These are phyloP conservation scores for Claviceps quebecensis DNA, from an alignment of 2,329 filamentous ascomycete species.

Conservation along the genomic window DNA sequence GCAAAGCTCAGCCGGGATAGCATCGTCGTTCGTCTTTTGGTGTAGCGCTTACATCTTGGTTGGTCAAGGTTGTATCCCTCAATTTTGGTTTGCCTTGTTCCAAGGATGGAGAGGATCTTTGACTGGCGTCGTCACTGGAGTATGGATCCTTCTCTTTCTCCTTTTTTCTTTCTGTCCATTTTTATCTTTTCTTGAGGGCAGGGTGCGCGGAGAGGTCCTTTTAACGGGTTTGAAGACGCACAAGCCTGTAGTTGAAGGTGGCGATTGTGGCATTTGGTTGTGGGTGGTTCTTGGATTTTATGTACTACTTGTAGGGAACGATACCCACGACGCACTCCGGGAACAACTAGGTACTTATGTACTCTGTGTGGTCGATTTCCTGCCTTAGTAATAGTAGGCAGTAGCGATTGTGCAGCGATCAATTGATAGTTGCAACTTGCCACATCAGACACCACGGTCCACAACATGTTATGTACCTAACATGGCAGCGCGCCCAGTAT, in stretches of 20 bases:
- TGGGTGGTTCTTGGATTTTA: neutral
- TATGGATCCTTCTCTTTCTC: neutral
- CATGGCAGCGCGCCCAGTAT: too few species aligned
- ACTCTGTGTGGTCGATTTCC: too few species aligned
- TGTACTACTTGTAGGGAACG: conserved; percentile 4
- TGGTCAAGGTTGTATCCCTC: neutral
- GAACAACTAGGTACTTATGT: neutral
- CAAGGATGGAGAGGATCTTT: neutral
- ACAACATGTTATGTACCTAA: too few species aligned
- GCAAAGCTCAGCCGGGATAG: neutral
- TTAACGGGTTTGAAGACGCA: neutral
- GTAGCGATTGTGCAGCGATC: too few species aligned
- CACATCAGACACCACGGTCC: too few species aligned
- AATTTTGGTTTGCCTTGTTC: neutral
- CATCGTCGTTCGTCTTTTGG: neutral
- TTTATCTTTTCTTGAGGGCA: neutral
- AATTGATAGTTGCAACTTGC: too few species aligned
- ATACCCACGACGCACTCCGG: conserved; percentile 6
- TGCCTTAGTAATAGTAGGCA: too few species aligned
- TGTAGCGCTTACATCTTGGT: neutral
- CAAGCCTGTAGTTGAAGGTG: neutral
- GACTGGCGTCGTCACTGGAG: conserved; percentile 4
- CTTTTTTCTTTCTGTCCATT: neutral
- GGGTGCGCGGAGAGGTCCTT: neutral
- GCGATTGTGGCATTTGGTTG: neutral